phyloP scores from a whole-genome alignment of 2,329 filamentous ascomycete genomes.

The Beauveria scarabaeidicola region DNA sequence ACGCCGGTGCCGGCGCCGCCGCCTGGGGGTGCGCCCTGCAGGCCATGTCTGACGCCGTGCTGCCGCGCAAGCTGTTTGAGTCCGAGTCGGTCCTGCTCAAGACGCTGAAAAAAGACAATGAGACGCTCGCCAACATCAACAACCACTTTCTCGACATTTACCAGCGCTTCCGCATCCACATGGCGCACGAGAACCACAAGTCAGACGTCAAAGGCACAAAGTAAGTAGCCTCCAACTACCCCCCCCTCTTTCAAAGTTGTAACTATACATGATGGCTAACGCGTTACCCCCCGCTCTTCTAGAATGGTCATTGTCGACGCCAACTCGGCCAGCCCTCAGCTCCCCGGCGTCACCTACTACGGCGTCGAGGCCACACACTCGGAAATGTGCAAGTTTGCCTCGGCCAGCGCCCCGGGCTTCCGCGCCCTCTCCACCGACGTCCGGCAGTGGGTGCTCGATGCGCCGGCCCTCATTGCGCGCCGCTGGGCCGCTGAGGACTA shows the following conservation, averaged over 20 bases:
- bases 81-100: conserved; percentile 59
- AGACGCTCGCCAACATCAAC: conserved; percentile 67
- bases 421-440: conserved; percentile 40
- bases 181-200: conserved; percentile 67
- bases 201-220: conserved; percentile 59
- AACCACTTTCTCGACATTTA: conserved; percentile 64
- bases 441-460: conserved; percentile 43
- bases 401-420: conserved; percentile 57
- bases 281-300: neutral
- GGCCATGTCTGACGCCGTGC: conserved; percentile 54
- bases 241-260: neutral
- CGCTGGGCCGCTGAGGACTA: conserved; percentile 55
- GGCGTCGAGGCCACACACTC: conserved; percentile 68
- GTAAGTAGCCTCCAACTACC: conserved; percentile 19
- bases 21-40: conserved; percentile 61
- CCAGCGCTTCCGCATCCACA: conserved; percentile 62
- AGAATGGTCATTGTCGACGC: conserved; percentile 59
- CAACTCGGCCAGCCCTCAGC: conserved; percentile 57
- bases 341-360: conserved; percentile 62
- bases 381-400: conserved; percentile 64
- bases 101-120: conserved; percentile 64
- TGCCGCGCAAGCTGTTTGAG: conserved; percentile 59
- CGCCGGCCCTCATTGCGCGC: conserved; percentile 42
- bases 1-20: conserved; percentile 60
- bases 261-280: neutral